Percentiles rank a stretch among this genome's conserved stretches.
Evolutionary conservation across 1,284 basidiomycete species (phyloP).

Genomic region (Malassezia nana): DNA sequence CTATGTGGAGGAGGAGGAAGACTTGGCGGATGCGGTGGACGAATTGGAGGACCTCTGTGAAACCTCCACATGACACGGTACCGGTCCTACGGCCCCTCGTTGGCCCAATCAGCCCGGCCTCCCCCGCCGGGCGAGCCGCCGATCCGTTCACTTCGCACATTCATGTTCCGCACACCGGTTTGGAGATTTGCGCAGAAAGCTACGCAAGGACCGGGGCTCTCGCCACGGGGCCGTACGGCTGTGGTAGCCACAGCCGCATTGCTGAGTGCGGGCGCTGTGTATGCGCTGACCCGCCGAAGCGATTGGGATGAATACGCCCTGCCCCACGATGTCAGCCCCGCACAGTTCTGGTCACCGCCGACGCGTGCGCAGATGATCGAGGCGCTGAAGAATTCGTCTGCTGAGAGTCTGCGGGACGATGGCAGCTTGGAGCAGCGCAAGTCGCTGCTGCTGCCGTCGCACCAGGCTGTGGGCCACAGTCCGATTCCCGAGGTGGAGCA

Average conservation of each 20-base stretch:
- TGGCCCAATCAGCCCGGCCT: background rate
- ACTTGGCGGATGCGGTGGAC: background rate
- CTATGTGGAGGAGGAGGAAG: background rate
- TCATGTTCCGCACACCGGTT: slow-evolving; percentile 14
- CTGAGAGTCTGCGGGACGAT: slow-evolving; percentile 30
- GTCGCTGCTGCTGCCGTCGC: slow-evolving; percentile 28
- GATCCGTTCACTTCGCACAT: background rate
- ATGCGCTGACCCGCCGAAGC: background rate
- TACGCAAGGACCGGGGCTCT: background rate
- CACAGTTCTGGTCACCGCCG: slow-evolving; percentile 43
- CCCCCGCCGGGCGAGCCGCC: background rate
- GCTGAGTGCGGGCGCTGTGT: slow-evolving; percentile 3
- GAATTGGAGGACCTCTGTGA: slow-evolving; percentile 1
- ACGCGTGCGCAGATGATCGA: slow-evolving; percentile 46
- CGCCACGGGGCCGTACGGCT: background rate
- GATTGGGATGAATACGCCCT: slow-evolving; percentile 3
- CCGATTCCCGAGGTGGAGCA: slow-evolving; percentile 36
- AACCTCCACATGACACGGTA: background rate
- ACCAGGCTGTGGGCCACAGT: slow-evolving; percentile 27
- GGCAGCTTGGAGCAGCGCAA: slow-evolving; percentile 21
- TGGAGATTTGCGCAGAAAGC: slow-evolving; percentile 7
- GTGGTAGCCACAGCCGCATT: slow-evolving; percentile 5
- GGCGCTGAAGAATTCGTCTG: slow-evolving; percentile 39
- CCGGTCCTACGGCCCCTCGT: background rate
- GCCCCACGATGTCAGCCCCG: slow-evolving; percentile 31